Percentiles rank a stretch among this genome's conserved stretches.
phyloP scores from a whole-genome alignment of 1,284 basidiomycete species.

The Pisolithus thermaeus region DNA sequence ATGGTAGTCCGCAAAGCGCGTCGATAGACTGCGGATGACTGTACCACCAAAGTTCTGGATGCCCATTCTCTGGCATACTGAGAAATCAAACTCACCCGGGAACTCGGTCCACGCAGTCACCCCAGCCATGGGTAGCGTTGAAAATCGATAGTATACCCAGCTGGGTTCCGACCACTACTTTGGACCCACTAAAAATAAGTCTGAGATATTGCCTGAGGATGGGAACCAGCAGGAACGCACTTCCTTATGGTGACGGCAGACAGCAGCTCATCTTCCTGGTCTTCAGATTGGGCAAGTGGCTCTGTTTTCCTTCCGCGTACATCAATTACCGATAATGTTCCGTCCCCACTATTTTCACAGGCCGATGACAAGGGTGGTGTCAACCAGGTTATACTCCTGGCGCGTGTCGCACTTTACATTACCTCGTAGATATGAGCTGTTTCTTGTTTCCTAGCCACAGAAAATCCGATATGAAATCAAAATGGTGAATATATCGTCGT shows the following conservation, averaged over 20 bases:
- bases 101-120: slow-evolving; percentile 90
- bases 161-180: slow-evolving; percentile 87
- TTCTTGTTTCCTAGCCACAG: slow-evolving; percentile 81
- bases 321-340: slow-evolving; percentile 87
- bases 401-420: slow-evolving; percentile 20
- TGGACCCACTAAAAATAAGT: slow-evolving; percentile 50
- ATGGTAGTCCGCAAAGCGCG: slow-evolving; percentile 70
- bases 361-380: slow-evolving; percentile 1
- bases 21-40: slow-evolving; percentile 88
- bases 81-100: slow-evolving; percentile 55
- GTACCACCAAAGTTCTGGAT: slow-evolving; percentile 9
- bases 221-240: slow-evolving; percentile 32
- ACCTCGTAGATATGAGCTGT: slow-evolving; percentile 84
- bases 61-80: neutral
- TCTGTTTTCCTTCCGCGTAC: slow-evolving; percentile 71
- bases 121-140: slow-evolving; percentile 82
- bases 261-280: slow-evolving; percentile 94
- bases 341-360: slow-evolving; percentile 70
- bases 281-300: slow-evolving; percentile 79
- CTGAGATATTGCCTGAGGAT: neutral
- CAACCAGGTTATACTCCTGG: slow-evolving; percentile 1
- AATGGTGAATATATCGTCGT: slow-evolving; percentile 80
- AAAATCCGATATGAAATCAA: slow-evolving; percentile 94
- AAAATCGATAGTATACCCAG: slow-evolving; percentile 89
- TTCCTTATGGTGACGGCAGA: slow-evolving; percentile 81